Conservation (phyloP, 176 grass and related monocot genomes). For the Chloris gayana region DNA sequence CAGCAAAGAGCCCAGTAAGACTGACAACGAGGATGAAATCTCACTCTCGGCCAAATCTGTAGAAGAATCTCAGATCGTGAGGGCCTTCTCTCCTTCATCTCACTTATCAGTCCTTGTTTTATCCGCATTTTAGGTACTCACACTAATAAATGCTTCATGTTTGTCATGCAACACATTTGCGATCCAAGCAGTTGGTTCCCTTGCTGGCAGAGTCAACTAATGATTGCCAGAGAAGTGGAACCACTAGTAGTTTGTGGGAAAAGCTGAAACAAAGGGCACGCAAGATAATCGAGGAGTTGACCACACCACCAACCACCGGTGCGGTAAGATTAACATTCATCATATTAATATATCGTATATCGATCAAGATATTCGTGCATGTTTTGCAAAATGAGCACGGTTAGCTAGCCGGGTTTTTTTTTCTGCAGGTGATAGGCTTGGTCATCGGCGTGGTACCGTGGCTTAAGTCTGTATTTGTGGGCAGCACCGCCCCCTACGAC, state of each 20-base stretch:
- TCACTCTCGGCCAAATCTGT: constrained; percentile 26
- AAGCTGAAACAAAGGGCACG: constrained; percentile 28
- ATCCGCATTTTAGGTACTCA: neutral
- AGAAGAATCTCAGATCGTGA: constrained; percentile 7
- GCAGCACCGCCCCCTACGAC: constrained; percentile 48
- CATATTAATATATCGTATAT: no score
- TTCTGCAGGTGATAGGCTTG: constrained; percentile 60
- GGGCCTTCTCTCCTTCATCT: neutral
- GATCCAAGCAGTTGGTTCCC: constrained; percentile 22
- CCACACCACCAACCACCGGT: constrained; percentile 58
- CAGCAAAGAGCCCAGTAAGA: neutral
- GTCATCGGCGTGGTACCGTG: constrained; percentile 58
- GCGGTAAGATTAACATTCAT: constrained; percentile 42
- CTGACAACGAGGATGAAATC: constrained; percentile 35
- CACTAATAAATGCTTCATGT: neutral
- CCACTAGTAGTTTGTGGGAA: constrained; percentile 30
- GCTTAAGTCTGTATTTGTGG: constrained; percentile 54
- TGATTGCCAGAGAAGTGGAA: neutral
- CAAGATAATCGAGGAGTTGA: constrained; percentile 47
- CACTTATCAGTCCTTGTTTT: neutral
- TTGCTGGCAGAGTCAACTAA: constrained; percentile 36
- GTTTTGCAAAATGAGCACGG: neutral
- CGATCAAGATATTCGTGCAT: neutral
- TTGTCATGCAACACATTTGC: neutral
- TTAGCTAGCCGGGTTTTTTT: no score